phyloP scores from a whole-genome alignment of 1,284 basidiomycete species.

The Boletus nobilissimus region DNA sequence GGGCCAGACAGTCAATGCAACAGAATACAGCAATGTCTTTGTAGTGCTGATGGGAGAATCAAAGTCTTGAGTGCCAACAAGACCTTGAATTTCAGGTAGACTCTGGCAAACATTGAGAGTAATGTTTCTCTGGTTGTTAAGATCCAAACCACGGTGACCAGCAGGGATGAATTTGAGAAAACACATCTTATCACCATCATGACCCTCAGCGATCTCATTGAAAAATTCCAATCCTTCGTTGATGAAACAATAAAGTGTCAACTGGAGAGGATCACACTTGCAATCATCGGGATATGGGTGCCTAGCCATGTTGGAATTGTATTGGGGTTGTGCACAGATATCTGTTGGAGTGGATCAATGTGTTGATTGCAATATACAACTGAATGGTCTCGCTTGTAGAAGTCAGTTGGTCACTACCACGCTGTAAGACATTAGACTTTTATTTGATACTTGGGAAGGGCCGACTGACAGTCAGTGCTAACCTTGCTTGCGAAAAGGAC shows the following conservation, averaged over 20 bases:
- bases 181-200: background rate
- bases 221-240: background rate
- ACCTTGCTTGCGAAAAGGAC: too few species aligned
- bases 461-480: too few species aligned
- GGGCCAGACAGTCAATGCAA: constrained; percentile 22
- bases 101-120: constrained; percentile 17
- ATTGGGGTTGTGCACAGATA: too few species aligned
- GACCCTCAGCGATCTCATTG: background rate
- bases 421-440: too few species aligned
- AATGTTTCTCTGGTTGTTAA: background rate
- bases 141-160: background rate
- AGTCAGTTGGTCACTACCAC: too few species aligned
- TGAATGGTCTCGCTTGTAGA: too few species aligned
- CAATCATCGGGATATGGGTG: background rate
- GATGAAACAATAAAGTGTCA: background rate
- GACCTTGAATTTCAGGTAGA: background rate
- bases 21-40: background rate
- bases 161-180: constrained; percentile 26
- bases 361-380: too few species aligned
- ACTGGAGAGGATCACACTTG: background rate
- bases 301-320: background rate
- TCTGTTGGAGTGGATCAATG: too few species aligned
- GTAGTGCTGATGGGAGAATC: constrained; percentile 29
- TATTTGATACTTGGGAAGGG: too few species aligned
- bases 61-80: constrained; percentile 9